Percentiles rank a stretch among this genome's conserved stretches.
These are phyloP conservation scores for Brassica juncea DNA, from an alignment of 345 rosid species.

Conservation along the genomic window DNA sequence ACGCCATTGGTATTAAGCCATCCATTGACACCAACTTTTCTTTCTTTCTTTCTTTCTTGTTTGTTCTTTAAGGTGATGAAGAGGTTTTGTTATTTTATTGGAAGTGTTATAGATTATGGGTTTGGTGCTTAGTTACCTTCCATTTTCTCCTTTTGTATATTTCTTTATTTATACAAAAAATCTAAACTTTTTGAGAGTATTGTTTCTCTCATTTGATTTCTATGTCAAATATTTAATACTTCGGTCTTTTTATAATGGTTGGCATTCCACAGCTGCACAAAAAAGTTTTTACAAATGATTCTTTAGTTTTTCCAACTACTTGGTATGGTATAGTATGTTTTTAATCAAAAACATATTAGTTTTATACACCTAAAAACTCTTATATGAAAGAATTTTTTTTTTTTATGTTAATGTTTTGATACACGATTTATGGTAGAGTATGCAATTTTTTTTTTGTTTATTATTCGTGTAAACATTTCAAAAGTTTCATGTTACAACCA, in stretches of 20 bases:
- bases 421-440: not conserved
- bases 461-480: not conserved
- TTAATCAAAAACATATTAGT: not conserved
- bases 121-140: constrained; percentile 27
- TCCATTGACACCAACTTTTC: constrained; percentile 51
- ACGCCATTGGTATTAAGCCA: constrained; percentile 74
- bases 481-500: not conserved
- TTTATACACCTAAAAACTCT: not conserved
- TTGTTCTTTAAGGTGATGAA: constrained; percentile 12
- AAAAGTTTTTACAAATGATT: not conserved
- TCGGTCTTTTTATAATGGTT: not conserved
- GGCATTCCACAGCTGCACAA: not conserved
- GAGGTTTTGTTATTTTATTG: constrained; percentile 4
- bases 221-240: not conserved
- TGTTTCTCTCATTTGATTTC: not conserved
- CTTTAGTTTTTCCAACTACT: not conserved
- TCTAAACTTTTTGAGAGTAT: not conserved
- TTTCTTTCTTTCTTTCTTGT: not conserved
- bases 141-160: constrained; percentile 27
- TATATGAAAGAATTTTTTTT: not conserved
- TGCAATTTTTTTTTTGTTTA: not conserved
- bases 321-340: not conserved
- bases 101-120: not conserved
- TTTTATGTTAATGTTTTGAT: not conserved
- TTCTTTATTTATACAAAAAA: constrained; percentile 20